Base-by-base conservation (phyloP, 192 early-diverging fungal genomes). In the Helicostylum pulchrum region DNA sequence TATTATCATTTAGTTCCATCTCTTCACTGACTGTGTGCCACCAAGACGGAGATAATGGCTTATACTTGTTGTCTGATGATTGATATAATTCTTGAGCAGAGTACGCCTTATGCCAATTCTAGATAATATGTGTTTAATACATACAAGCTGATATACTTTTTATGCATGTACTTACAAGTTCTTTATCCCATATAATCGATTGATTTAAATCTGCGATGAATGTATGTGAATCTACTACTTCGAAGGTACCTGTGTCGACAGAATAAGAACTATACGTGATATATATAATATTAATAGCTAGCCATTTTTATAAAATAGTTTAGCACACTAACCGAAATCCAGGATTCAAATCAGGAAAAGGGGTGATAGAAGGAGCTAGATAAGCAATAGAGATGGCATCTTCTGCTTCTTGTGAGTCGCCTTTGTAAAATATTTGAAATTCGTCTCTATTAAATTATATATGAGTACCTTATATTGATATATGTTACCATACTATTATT, bases 101-200 rank as follows among this genome's bases (percentile, higher is more conserved):
- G 67, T 83, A 83, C 52, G 80, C 78, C 39, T 76, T 42, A 43
- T 83, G 76, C 81, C 81, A 83, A 59, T 74, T 74, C 61, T 75
- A n/a, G 9, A 30, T 30, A 19, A 26, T 2, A 47, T 4, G 53
- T 4, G 12, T 20, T 32, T 1, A 34, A 20, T 30, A 20, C 36
- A 48, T 49, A 49, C 31, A 1, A 36, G 34, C 7, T 55, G 15
- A 46, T 54, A 64, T 31, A 21, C n/a, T 19, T n/a, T 19, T 15
- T 23, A 39, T 39, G 36, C 4, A 36, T 39, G 9, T 39, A 62
- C 50, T 61, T 74, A 74, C 72, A 20, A 64, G 67, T 30, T 45
- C 59, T 9, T 49, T 19, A 4, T 67, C 63, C 81, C 81, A 83
- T 1, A 56, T 56, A 14, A 68, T 46, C 2, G 70, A 73, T 23